Conservation (phyloP, 2,329 filamentous ascomycete species). For the Bipolaris sorokiniana region DNA sequence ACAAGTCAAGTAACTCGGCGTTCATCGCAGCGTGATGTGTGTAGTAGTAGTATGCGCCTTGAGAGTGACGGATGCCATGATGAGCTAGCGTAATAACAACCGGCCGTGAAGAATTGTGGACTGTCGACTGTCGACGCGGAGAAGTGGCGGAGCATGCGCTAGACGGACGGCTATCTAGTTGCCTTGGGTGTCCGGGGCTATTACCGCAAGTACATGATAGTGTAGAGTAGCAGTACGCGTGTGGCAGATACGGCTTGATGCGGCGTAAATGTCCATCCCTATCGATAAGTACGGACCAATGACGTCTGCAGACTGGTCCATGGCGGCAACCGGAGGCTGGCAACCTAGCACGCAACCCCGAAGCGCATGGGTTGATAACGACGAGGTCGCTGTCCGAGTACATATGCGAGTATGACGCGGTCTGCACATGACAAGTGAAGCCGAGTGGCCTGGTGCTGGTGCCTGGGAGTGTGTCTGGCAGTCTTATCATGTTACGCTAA, state of each 20-base stretch:
- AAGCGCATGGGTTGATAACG: conserved; percentile 11
- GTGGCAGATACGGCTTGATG: not conserved
- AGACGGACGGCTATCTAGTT: not conserved
- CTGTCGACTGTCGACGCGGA: conserved; percentile 4
- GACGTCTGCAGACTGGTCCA: conserved; percentile 11
- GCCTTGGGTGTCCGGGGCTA: not conserved
- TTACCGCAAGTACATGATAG: too few species aligned
- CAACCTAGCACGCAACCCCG: conserved; percentile 2
- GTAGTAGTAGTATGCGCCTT: too few species aligned
- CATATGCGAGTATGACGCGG: not conserved
- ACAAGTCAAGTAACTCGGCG: not conserved
- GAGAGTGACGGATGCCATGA: not conserved
- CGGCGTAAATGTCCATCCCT: conserved; percentile 4
- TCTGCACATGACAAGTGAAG: not conserved
- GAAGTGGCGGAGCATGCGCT: conserved; percentile 1
- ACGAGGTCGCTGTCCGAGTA: not conserved
- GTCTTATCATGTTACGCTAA: conserved; percentile 23
- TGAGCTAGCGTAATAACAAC: not conserved
- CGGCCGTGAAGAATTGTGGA: not conserved
- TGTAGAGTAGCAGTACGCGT: too few species aligned
- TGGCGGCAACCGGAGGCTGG: conserved; percentile 2
- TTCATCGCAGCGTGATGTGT: conserved; percentile 1
- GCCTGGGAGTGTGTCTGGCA: conserved; percentile 15
- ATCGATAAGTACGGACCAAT: conserved; percentile 18
- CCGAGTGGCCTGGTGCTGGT: conserved; percentile 5